Evolutionary conservation across 2,329 filamentous ascomycete species (phyloP), one percentile per base, ranked within the genome.

Genomic region (Apiospora rasikravindrae): DNA sequence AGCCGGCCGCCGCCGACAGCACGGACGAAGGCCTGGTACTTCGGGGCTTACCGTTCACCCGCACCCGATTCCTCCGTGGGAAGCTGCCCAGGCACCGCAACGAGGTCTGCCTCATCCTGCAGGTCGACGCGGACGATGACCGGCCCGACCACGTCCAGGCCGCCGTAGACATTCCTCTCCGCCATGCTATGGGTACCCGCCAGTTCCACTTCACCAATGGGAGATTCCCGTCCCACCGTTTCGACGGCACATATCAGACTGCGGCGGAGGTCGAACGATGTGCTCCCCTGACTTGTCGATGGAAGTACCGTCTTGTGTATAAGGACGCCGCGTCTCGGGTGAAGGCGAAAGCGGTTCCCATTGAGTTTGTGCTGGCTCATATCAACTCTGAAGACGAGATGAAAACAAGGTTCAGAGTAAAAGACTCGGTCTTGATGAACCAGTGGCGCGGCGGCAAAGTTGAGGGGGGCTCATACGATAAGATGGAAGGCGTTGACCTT

Each of bases 281-380:
- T 11, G 81, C 77, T 1, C 75, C 78, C 19, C 73, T 84, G 26
- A 76, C 81, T 53, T 84, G 82, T 67, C 79, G 82, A 40, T 83
- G 82, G 81, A 80, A 77, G 71, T 78, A 77, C 51, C 76, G 73
- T n/a, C 76, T 77, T 8, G 73, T 76, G 51, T 80, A 79, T 73
- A 75, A 75, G 53, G 73, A 78, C 69, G 73, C 78, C 10, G 71
- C 57, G 4, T 77, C 76, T 64, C 77, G 77, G 11, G 2, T 33
- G n/a, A 47, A 53, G 47, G 4, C 47, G 33, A 73, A 77, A 2
- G 74, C 74, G 14, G 76, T 78, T 1, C 76, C 77, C 13, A 51
- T 68, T 19, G 77, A 79, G 73, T 80, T 75, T 16, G 70, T 72
- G 45, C 69, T 79, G 42, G 74, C 77, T 57, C 80, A 80, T 67